A percentile compares a stretch with the other conserved stretches of the same genome.
phyloP scores from a whole-genome alignment of 768 basidiomycete genomes.

The Tricholomella constricta region DNA sequence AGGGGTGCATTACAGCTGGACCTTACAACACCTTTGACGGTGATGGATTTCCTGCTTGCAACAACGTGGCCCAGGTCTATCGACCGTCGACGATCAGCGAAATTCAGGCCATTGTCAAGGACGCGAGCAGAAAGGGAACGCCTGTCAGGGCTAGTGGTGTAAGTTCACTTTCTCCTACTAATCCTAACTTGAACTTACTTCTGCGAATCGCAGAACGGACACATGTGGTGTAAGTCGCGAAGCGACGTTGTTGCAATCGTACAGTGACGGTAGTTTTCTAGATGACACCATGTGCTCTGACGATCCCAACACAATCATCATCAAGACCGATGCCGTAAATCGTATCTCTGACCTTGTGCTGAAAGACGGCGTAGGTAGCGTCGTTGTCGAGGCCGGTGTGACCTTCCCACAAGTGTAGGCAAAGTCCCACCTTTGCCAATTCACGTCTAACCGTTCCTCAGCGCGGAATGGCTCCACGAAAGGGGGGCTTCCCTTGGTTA shows the following conservation, averaged over 20 bases:
- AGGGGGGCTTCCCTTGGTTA: slow-evolving; percentile 35
- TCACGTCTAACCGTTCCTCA: slow-evolving; percentile 5
- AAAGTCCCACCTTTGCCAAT: not conserved
- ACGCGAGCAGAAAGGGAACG: slow-evolving; percentile 28
- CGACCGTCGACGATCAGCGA: slow-evolving; percentile 33
- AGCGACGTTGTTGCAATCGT: not conserved
- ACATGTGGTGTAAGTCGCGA: slow-evolving; percentile 38
- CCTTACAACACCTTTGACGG: slow-evolving; percentile 40
- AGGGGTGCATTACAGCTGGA: slow-evolving; percentile 13
- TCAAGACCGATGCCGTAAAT: slow-evolving; percentile 37
- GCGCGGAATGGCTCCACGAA: slow-evolving; percentile 37
- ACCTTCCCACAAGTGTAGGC: slow-evolving; percentile 38
- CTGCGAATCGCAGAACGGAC: slow-evolving; percentile 29
- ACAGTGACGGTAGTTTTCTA: slow-evolving; percentile 8
- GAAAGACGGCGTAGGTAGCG: slow-evolving; percentile 27
- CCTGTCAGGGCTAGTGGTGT: slow-evolving; percentile 38
- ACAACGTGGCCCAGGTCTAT: slow-evolving; percentile 31
- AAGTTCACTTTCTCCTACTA: slow-evolving; percentile 8
- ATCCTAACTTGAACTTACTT: not conserved
- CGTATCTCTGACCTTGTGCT: slow-evolving; percentile 33
- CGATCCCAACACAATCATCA: slow-evolving; percentile 34
- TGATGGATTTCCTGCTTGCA: slow-evolving; percentile 35
- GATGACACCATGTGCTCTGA: slow-evolving; percentile 42
- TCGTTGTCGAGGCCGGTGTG: slow-evolving; percentile 37
- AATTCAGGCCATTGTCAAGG: slow-evolving; percentile 33